Evolutionary conservation across 176 grass and related monocot genomes (phyloP), one percentile per base, ranked within the genome.

Genomic region (Avena atlantica): DNA sequence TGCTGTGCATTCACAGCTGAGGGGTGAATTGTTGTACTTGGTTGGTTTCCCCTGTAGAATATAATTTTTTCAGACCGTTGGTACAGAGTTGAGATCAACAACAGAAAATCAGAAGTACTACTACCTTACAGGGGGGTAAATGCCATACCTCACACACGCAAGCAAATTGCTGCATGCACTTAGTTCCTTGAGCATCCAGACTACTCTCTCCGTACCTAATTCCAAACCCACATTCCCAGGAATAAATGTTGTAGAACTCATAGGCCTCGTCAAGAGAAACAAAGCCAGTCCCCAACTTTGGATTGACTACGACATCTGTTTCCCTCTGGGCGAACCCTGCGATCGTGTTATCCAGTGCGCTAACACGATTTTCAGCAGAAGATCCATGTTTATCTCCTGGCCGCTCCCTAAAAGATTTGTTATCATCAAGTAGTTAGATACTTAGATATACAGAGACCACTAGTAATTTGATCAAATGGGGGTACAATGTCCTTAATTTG

Each of bases 221-320:
- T 17, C 74, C 49, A 5, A 76, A 76, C 0, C 49, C 74, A 53
- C 24, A 76, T 76, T 76, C 74, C 74, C 74, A 76, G 16, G 74
- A 76, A 76, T 76, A 34, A 19, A 76, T 55, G 24, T 76, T 76
- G 49, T 76, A 76, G 49, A 76, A 55, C 16, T 31, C 74, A 76
- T 55, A 76, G 2, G 74, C 74, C 15, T 76, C 72, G 0, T 52
- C 23, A 76, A 76, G 48, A 53, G 74, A 76, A 76, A 31, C 74
- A 76, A 76, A 76, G 74, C 3, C 1, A 31, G 24, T 76, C 74
- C 74, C 74, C 7, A 76, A 8, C 0, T 24, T 55, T 19, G 74
- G 74, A 55, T 55, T 55, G 24, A 76, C 24, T 15, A 76, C 15
- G 24, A 16, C 74, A 8, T 76, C 24, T 31, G 74, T 55, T 76